phyloP scores from a whole-genome alignment of 169 alveolate species.

The Miamiensis avidus region DNA sequence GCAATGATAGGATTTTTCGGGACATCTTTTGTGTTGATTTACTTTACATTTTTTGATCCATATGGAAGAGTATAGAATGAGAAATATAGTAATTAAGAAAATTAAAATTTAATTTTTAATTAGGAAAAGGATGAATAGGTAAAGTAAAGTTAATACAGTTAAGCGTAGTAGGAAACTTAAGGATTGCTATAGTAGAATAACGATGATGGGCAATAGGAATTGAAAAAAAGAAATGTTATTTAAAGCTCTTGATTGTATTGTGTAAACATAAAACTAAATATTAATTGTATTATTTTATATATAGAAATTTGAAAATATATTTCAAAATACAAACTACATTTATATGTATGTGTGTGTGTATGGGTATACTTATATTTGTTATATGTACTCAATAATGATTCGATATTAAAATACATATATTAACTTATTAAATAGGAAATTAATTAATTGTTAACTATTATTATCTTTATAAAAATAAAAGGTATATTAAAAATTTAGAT shows the following conservation, averaged over 20 bases:
- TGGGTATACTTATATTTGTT: background rate
- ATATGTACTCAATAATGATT: background rate
- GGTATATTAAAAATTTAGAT: too few relatives aligned
- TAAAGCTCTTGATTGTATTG: background rate
- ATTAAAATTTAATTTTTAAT: too few relatives aligned
- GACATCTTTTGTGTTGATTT: conserved; percentile 5
- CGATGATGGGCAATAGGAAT: background rate
- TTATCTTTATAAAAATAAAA: too few relatives aligned
- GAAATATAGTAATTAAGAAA: too few relatives aligned
- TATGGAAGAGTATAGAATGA: background rate
- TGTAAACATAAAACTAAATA: too few relatives aligned
- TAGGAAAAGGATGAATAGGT: background rate
- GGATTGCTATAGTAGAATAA: too few relatives aligned
- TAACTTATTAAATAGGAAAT: too few relatives aligned
- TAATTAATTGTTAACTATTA: too few relatives aligned
- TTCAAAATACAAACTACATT: background rate
- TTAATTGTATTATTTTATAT: too few relatives aligned
- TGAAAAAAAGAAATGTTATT: too few relatives aligned
- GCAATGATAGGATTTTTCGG: background rate
- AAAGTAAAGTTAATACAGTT: too few relatives aligned
- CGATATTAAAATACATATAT: background rate
- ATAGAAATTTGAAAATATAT: too few relatives aligned
- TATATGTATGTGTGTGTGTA: background rate
- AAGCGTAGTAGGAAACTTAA: background rate
- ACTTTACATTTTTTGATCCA: conserved; percentile 8